These are phyloP conservation scores for Tolypocladium guangdongense DNA, from an alignment of 2,329 filamentous ascomycete genomes.

Conservation along the genomic window DNA sequence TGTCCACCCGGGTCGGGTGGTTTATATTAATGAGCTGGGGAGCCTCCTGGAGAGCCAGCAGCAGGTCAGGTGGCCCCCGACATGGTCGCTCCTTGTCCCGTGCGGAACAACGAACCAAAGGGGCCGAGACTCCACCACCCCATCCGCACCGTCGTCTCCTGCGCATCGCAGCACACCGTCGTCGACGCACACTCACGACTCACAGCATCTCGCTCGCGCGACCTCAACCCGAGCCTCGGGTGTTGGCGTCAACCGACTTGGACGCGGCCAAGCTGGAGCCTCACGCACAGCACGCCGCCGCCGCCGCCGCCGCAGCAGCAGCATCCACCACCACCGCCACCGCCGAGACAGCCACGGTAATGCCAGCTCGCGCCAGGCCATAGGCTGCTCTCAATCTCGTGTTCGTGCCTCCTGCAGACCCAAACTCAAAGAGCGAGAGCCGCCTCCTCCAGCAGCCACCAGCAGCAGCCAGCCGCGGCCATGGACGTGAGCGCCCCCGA, in stretches of 20 bases:
- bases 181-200: neutral
- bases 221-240: neutral
- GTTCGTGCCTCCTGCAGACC: neutral
- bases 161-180: neutral
- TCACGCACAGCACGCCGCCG: too few relatives aligned
- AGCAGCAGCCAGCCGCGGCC: neutral
- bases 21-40: too few relatives aligned
- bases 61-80: too few relatives aligned
- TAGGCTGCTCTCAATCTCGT: neutral
- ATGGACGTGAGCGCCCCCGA: constrained; percentile 4
- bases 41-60: too few relatives aligned
- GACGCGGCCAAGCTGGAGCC: too few relatives aligned
- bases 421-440: neutral
- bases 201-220: neutral
- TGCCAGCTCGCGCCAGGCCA: neutral
- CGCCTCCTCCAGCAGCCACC: neutral
- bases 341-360: too few relatives aligned
- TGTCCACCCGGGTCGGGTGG: too few relatives aligned
- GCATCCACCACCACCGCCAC: neutral
- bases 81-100: too few relatives aligned
- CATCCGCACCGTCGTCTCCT: neutral
- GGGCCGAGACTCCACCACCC: neutral
- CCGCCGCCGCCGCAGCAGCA: neutral
- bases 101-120: too few relatives aligned
- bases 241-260: too few relatives aligned